Base-by-base conservation (phyloP, 148 eudicot species). In the Rhododendron mucronatum region DNA sequence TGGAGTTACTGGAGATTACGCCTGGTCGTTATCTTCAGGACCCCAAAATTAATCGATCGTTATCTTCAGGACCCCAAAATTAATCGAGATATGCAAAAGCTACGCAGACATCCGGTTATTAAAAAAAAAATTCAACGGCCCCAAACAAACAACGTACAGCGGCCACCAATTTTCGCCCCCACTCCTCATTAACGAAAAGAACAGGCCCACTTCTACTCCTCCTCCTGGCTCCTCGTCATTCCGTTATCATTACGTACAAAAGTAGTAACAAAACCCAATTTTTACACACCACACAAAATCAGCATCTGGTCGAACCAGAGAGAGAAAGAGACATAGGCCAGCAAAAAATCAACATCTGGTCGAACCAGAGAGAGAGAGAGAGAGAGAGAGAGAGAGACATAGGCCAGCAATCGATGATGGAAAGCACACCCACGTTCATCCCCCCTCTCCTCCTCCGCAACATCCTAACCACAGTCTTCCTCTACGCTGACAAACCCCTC, bases 401-500 rank as follows among this genome's bases (percentile, higher is more conserved):
- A 14, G 59, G 11, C 30, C n/a, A 14, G 35, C 23, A 80, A 20
- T 11, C 69, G 41, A 85, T 61, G 51, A 88, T 87, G 89, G 92
- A 88, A 76, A 85, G 30, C 50, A 74, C 90, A n/a, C 55, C 89
- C 1, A 81, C 87, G 76, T 13, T 89, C 84, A 77, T 87, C 73
- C 87, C 92, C 39, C 89, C 88, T 44, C 50, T 91, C 69, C 84
- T 92, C 23, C 82, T 92, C 48, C 82, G 93, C 39, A 89, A 91
- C 85, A 35, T 94, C 18, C 26, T 93, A 23, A 84, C 88, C 7
- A 91, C 92, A 1, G 18, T 91, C 4, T 57, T 93, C 57, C 4
- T 85, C 26, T 88, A 83, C 13, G 89, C 92, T 4, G 90, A 92
- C 71, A 91, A 90, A 84, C 47, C 88, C 11, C 87, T 91, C 7